Base-by-base conservation (phyloP, 2,329 filamentous ascomycete genomes). In the Coniochaeta sp. region DNA sequence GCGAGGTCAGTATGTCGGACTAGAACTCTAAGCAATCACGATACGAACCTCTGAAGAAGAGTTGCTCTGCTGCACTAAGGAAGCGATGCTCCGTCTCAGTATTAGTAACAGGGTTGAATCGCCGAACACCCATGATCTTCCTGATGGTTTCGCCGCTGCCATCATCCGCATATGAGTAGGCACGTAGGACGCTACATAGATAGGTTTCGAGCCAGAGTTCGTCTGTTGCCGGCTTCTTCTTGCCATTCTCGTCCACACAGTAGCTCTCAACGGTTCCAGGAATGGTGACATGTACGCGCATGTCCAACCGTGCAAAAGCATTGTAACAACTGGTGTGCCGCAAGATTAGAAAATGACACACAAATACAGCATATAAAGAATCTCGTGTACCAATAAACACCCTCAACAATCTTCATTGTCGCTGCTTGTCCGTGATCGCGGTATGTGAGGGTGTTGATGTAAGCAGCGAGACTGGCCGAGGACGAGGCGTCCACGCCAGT, bases 31-130 rank as follows among this genome's bases (percentile, higher is more conserved):
- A 34, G 14, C 9, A 17, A 26, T 10, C 24, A 34, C 10, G 16
- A 19, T 44, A 19, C 62, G 59, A 74, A 91, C 92, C 93, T 75
- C 90, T 86, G 77, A 98, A 98, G 76, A 99, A 99, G 34, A 99
- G 81, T 68, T 90, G 89, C 75, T 99, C 95, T 12, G 95, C 95
- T 22, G 95, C 91, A 69, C 96, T 90, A 47, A 99, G 80, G 72
- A 99, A 99, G 65, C 91, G 91, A 72, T 99, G 95, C 75, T 99
- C 95, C 62, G 91, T 92, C 74, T 99, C 95, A n/a, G 95, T 98
- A 73, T 90, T 98, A 55, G 92, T 97, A 62, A 99, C 91, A 1
- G 95, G 95, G 71, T 99, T 99, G 81, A 99, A 98, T 64, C 95
- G 86, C 67, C 95, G 85, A 57, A 98, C 92, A n/a, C 93, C 95